Conservation (phyloP, 208 protist genomes). For the Acanthamoeba royreba region DNA sequence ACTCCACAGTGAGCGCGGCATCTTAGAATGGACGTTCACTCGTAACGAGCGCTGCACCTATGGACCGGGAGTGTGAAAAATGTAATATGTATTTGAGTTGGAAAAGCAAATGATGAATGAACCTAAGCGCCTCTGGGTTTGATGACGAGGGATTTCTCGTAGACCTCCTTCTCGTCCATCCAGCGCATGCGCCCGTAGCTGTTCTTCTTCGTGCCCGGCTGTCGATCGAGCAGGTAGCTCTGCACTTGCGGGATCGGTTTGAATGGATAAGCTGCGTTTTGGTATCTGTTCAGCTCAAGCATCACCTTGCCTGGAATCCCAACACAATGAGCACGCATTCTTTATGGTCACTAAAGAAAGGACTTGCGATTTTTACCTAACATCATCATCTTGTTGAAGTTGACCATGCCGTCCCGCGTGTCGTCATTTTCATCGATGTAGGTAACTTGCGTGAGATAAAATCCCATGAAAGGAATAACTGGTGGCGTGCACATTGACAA, state of each 20-base stretch:
- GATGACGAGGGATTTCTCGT: conserved; percentile 20
- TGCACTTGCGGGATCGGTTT: not conserved
- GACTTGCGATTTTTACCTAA: too few relatives aligned
- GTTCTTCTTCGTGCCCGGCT: not conserved
- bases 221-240: not conserved
- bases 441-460: conserved; percentile 18
- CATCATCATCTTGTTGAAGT: conserved; percentile 56
- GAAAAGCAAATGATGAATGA: too few relatives aligned
- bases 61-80: too few relatives aligned
- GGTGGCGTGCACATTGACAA: not conserved
- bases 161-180: conserved; percentile 23
- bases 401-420: conserved; percentile 32
- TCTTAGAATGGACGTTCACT: too few relatives aligned
- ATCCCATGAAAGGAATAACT: conserved; percentile 25
- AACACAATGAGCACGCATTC: too few relatives aligned
- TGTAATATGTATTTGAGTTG: too few relatives aligned
- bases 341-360: too few relatives aligned
- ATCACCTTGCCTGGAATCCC: conserved; percentile 32
- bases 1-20: too few relatives aligned
- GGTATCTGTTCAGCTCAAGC: conserved; percentile 12
- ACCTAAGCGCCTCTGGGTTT: not conserved
- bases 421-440: conserved; percentile 43
- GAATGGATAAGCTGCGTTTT: conserved; percentile 1
- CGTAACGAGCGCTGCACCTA: too few relatives aligned
- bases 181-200: not conserved